A percentile compares a stretch with the other conserved stretches of the same genome.
Evolutionary conservation across 2,329 filamentous ascomycete genomes (phyloP).

Genomic region (Penicillium sp.): DNA sequence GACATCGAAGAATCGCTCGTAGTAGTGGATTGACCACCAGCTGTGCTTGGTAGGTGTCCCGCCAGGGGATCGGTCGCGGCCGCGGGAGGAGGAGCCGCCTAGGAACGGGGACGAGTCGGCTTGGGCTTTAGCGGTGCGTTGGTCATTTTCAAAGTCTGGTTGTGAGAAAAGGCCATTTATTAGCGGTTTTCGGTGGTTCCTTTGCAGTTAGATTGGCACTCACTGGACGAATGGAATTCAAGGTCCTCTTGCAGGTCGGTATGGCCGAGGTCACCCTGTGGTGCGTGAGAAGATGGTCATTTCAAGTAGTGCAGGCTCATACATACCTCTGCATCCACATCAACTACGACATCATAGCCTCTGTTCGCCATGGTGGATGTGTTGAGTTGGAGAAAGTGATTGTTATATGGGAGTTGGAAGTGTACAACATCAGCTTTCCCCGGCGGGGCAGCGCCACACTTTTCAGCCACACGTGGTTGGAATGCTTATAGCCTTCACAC

Average conservation of each 20-base stretch:
- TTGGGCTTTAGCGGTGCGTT: conserved; percentile 51
- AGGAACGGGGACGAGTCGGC: conserved; percentile 53
- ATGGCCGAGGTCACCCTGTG: conserved; percentile 90
- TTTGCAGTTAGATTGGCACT: conserved; percentile 18
- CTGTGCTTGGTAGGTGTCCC: conserved; percentile 69
- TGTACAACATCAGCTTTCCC: conserved; percentile 38
- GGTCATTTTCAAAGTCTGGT: conserved; percentile 66
- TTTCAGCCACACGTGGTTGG: conserved; percentile 27
- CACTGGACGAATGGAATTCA: conserved; percentile 92
- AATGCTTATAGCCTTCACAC: neutral
- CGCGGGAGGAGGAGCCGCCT: conserved; percentile 40
- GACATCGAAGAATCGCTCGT: conserved; percentile 97
- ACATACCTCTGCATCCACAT: conserved; percentile 88
- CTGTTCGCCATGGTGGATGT: conserved; percentile 67
- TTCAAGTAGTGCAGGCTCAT: neutral
- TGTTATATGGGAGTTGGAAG: conserved; percentile 25
- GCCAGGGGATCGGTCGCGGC: conserved; percentile 41
- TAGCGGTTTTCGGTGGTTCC: neutral
- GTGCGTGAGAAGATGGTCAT: conserved; percentile 12
- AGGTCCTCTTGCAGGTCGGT: conserved; percentile 98
- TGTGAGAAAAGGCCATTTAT: neutral
- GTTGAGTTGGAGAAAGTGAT: conserved; percentile 18
- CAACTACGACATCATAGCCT: conserved; percentile 96
- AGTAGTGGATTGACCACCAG: conserved; percentile 91
- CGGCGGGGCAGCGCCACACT: conserved; percentile 27